These are phyloP conservation scores for Crithidia brevicula DNA, from an alignment of 208 protist species.

Conservation along the genomic window DNA sequence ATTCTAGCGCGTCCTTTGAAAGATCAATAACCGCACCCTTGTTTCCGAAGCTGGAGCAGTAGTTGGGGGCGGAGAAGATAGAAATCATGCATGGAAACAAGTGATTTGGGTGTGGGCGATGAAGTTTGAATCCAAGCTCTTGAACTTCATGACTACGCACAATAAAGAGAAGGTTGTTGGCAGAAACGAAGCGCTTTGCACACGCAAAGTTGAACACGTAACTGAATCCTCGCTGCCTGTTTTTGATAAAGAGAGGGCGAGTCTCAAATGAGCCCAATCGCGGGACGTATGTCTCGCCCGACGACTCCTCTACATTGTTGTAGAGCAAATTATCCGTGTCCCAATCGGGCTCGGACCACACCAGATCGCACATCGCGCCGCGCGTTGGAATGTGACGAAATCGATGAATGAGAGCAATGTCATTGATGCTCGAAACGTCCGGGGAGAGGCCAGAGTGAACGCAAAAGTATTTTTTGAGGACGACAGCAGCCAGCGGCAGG, in stretches of 20 bases:
- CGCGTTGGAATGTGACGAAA: conserved; percentile 98
- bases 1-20: conserved; percentile 88
- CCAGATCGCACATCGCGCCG: conserved; percentile 98
- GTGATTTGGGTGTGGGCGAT: conserved; percentile 80
- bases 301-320: conserved; percentile 34
- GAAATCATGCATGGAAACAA: conserved; percentile 97
- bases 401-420: conserved; percentile 94
- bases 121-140: conserved; percentile 94
- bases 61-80: conserved; percentile 98
- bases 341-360: conserved; percentile 99
- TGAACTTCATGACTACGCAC: conserved; percentile 97
- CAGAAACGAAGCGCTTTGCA: conserved; percentile 92
- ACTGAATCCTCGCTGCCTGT: conserved; percentile 77
- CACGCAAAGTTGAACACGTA: conserved; percentile 87
- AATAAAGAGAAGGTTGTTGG: conserved; percentile 95
- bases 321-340: conserved; percentile 87
- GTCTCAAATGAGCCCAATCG: conserved; percentile 60
- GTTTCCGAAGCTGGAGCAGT: conserved; percentile 98
- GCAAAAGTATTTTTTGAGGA: conserved; percentile 99
- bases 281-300: conserved; percentile 67
- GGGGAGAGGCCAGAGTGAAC: conserved; percentile 98
- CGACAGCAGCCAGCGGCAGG: conserved; percentile 97
- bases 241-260: conserved; percentile 61
- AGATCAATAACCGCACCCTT: conserved; percentile 94
- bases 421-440: conserved; percentile 92